Conservation (phyloP, 2,329 filamentous ascomycete species). For the Hypoxylon sp. region DNA sequence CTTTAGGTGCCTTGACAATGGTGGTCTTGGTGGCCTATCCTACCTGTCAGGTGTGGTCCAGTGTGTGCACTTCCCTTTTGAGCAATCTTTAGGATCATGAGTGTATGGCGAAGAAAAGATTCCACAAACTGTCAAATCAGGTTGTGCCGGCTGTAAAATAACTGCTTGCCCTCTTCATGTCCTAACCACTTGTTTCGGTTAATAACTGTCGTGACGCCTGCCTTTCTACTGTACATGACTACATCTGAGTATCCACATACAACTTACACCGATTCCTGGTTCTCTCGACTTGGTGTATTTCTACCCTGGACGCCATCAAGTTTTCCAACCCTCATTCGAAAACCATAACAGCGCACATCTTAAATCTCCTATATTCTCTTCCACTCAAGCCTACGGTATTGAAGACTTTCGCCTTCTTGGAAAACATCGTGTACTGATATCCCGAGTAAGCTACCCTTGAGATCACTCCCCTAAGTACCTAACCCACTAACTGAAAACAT, state of each 20-base stretch:
- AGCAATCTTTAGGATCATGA: neutral
- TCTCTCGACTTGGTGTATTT: neutral
- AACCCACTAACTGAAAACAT: neutral
- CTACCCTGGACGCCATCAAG: neutral
- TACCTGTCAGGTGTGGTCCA: neutral
- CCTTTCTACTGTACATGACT: neutral
- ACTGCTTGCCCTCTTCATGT: neutral
- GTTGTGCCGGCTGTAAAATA: neutral
- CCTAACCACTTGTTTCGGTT: neutral
- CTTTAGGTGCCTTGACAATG: slow-evolving; percentile 10
- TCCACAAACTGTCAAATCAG: too few relatives aligned
- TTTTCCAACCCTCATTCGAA: neutral
- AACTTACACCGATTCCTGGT: neutral
- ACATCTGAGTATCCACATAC: neutral
- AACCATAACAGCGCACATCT: neutral
- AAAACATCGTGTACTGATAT: neutral
- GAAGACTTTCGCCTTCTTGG: neutral
- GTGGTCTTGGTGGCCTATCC: slow-evolving; percentile 1
- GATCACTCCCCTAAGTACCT: neutral
- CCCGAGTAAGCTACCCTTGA: neutral
- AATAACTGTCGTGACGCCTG: neutral
- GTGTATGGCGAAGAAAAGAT: neutral
- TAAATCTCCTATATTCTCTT: neutral
- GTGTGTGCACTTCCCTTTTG: neutral
- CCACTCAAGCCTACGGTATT: neutral